Base-by-base conservation (phyloP, 2,329 filamentous ascomycete genomes). In the Plectosphaerella sp. region DNA sequence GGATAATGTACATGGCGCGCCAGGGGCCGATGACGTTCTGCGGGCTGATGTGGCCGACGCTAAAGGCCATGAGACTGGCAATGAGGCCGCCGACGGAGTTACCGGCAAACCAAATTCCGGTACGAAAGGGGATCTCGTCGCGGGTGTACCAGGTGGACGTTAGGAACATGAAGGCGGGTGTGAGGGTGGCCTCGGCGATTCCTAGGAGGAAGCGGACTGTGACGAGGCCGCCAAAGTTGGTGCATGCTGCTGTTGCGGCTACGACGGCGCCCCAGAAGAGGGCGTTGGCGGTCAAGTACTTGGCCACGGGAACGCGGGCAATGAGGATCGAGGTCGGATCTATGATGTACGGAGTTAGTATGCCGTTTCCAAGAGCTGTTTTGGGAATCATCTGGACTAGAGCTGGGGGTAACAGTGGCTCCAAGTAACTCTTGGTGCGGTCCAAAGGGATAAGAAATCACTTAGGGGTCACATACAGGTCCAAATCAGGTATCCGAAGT, bases 1-100 rank as follows among this genome's bases (percentile, higher is more conserved):
- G 69, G 25, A 82, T 68, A 54, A 80, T 77, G 60, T 80, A 84
- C 74, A 84, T 78, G 75, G 76, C 81, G 48, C 74, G 71, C 79
- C 80, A 83, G 4, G 77, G 74, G 16, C 67, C 69, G 15, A 82
- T 59, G 12, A 62, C 53, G 47, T 73, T 66, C 10, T 63, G 53
- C 45, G 72, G 66, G 15, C 71, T 58, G 42, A 83, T 70, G 54
- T 84, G 80, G 0, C 81, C 82, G 8, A 83, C 67, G 3, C 74
- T 80, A 53, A 79, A 85, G 3, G 79, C 77, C 8, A 82, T 64
- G 3, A 81, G 63, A 25, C 74, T 77, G 2, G 76, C 73, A 2
- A 73, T 52, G 54, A 79, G 62, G 7, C 75, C 76, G 7, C 76
- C 76, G 15, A 76, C 67, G 1, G 73, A 71, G 56, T 79, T 79